Conservation (phyloP, 73 alveolate genomes). For the Uronychia binucleata region DNA sequence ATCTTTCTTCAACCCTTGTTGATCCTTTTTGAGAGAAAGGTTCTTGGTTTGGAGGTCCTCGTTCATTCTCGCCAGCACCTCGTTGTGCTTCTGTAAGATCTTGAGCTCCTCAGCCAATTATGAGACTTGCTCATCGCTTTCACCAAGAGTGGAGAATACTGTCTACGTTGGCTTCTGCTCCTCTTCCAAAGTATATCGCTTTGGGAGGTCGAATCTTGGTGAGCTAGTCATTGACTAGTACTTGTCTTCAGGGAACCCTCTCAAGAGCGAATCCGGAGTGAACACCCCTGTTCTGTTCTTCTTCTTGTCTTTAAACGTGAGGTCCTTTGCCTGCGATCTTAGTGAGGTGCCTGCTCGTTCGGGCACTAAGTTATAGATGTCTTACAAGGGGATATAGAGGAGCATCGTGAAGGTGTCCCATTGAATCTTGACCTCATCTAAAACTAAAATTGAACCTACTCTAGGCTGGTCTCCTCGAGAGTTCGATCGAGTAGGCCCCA, state of each 20-base stretch:
- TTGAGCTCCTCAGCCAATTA: not conserved
- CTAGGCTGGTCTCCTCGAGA: too few relatives aligned
- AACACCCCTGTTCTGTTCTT: not conserved
- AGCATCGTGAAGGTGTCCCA: not conserved
- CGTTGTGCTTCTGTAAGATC: not conserved
- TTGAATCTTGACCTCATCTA: not conserved
- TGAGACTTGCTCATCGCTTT: not conserved
- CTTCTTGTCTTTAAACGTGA: too few relatives aligned
- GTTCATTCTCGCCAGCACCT: not conserved
- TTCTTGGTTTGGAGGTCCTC: not conserved
- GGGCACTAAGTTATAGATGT: not conserved
- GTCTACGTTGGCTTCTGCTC: not conserved
- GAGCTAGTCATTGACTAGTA: not conserved
- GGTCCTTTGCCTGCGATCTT: not conserved
- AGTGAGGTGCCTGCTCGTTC: too few relatives aligned
- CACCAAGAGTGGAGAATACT: not conserved
- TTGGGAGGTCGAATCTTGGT: not conserved
- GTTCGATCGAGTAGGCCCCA: not conserved
- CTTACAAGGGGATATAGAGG: not conserved
- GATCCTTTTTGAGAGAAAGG: not conserved
- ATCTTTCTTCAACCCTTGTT: not conserved
- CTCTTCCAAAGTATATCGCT: not conserved
- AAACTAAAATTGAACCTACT: too few relatives aligned
- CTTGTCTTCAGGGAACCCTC: not conserved
- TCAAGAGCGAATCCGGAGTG: too few relatives aligned